These are phyloP conservation scores for Toxicodendron radicans DNA, from an alignment of 345 rosid species.

Conservation along the genomic window DNA sequence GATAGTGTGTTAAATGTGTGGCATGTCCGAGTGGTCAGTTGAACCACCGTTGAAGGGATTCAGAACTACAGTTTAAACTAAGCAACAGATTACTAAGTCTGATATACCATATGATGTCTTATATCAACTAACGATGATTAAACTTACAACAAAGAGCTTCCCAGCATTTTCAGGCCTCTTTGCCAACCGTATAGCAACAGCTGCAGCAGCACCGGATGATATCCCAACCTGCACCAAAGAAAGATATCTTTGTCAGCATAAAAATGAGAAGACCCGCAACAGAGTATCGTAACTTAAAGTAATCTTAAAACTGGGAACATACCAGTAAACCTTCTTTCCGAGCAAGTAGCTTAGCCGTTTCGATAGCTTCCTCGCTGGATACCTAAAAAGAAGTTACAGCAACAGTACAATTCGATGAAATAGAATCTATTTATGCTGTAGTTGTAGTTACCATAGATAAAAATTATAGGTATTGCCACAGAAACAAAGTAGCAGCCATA, in stretches of 20 bases:
- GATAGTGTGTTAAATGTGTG: neutral
- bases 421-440: neutral
- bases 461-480: neutral
- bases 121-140: neutral
- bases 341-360: slow-evolving; percentile 48
- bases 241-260: neutral
- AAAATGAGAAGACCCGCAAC: neutral
- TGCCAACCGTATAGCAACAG: slow-evolving; percentile 50
- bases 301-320: neutral
- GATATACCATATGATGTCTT: neutral
- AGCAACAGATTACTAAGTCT: neutral
- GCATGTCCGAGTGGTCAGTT: neutral
- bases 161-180: slow-evolving; percentile 55
- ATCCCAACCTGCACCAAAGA: slow-evolving; percentile 44
- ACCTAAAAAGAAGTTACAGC: slow-evolving; percentile 29
- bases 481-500: neutral
- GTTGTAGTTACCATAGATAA: neutral
- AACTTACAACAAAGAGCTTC: slow-evolving; percentile 41
- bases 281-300: neutral
- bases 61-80: neutral
- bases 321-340: slow-evolving; percentile 57
- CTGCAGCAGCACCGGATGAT: slow-evolving; percentile 62
- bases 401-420: neutral
- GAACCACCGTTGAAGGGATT: neutral
- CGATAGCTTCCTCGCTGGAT: slow-evolving; percentile 53